Base-by-base conservation (phyloP, 495 filamentous ascomycete species). In the Aspergillus leporis region DNA sequence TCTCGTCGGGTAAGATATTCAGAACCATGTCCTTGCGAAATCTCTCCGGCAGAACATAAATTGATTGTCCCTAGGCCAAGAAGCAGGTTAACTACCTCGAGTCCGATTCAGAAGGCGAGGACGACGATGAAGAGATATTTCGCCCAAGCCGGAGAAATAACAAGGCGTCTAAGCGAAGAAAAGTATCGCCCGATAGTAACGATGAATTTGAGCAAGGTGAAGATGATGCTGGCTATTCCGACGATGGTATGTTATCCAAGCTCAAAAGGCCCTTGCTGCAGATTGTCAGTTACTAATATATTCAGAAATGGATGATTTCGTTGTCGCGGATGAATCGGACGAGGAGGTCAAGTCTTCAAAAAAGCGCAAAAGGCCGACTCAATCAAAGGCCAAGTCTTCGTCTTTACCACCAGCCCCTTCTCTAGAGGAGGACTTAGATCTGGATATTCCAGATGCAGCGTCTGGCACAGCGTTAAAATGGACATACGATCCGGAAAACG, bases 401-500 rank as follows among this genome's bases (percentile, higher is more conserved):
- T 80, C 82, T 12, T 61, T 75, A n/a, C 70, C 77, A 41, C 74
- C 74, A 36, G 71, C 83, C 16, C 72, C 81, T 5, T 72, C 79
- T 13, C 68, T 76, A 1, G 78, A 79, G 21, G 77, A 81, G 23
- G 83, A 87, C 43, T 62, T 82, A 4, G 81, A 85, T 50, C 10
- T 74, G 8, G 75, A 78, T 10, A 58, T 79, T 21, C 76, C 71
- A 18, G 64, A 85, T 82, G 62, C 85, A 77, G 49, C 85, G 5
- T 72, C 82, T 23, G 93, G 93, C 0, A 93, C 90, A 9, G 88
- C 93, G 8, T 78, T 87, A 61, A 85, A 96, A 62, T 95, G 93
- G 93, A 84, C 82, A 21, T 95, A 89, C 65, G 90, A 97, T 64
- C 89, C 92, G 0, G 81, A 92, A n/a, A 88, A 83, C 56, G 72